A percentile compares a stretch with the other conserved stretches of the same genome.
Evolutionary conservation across 1,284 basidiomycete species (phyloP).

Genomic region (Erythrobasidium hasegawianum): DNA sequence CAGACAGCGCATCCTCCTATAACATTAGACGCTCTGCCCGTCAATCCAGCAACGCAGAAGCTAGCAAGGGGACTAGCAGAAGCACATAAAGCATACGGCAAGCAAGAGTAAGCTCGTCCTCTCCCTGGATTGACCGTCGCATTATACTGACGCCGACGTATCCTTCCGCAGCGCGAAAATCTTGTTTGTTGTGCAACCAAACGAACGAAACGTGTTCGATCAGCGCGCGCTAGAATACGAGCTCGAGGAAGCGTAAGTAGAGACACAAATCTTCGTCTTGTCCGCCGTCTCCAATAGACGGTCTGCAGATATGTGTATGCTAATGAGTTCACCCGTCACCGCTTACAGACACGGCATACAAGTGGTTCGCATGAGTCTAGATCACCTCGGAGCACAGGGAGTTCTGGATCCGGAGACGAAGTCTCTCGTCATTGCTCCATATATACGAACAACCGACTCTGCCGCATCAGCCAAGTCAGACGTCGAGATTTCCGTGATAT

Average conservation of each 20-base stretch:
- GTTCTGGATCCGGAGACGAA: conserved; percentile 42
- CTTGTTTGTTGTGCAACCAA: conserved; percentile 81
- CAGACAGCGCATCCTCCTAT: conserved; percentile 61
- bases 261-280: too few relatives aligned
- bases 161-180: conserved; percentile 64
- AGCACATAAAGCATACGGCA: conserved; percentile 70
- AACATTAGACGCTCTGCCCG: conserved; percentile 61
- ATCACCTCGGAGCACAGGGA: conserved; percentile 56
- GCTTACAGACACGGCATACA: conserved; percentile 64
- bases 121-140: not conserved
- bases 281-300: too few relatives aligned
- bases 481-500: conserved; percentile 73
- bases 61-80: conserved; percentile 71
- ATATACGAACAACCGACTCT: conserved; percentile 7
- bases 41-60: conserved; percentile 67
- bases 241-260: conserved; percentile 66
- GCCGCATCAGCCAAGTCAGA: conserved; percentile 34
- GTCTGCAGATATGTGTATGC: too few relatives aligned
- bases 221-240: conserved; percentile 85
- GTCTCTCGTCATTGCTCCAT: conserved; percentile 28
- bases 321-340: not conserved
- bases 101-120: conserved; percentile 50
- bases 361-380: conserved; percentile 69
- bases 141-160: too few relatives aligned
- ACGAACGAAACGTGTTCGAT: conserved; percentile 92